These are phyloP conservation scores for Allium cepa DNA, from an alignment of 106 monocot genomes.

Conservation along the genomic window DNA sequence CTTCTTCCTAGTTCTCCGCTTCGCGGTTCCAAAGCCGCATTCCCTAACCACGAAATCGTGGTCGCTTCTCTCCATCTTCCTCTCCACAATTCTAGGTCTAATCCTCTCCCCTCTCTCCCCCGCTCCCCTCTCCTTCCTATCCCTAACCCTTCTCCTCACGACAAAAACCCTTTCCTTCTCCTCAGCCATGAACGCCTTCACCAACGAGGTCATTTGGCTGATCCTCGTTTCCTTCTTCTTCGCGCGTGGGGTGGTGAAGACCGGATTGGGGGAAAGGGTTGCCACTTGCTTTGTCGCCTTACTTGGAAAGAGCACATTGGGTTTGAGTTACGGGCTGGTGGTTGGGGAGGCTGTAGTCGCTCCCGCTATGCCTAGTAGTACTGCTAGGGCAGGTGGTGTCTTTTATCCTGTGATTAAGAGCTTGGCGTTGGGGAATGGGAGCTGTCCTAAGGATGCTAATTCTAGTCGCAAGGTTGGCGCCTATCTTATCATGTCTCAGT, in stretches of 20 bases:
- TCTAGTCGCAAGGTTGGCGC: slow-evolving; percentile 36
- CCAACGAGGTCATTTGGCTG: slow-evolving; percentile 46
- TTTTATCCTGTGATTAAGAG: slow-evolving; percentile 42
- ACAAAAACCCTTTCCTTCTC: slow-evolving; percentile 30
- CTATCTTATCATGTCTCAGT: slow-evolving; percentile 41
- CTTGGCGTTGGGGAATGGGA: slow-evolving; percentile 32
- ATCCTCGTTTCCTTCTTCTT: slow-evolving; percentile 58
- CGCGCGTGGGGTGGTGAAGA: slow-evolving; percentile 50
- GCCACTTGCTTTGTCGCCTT: slow-evolving; percentile 45
- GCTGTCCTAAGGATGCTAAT: slow-evolving; percentile 21
- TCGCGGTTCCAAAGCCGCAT: slow-evolving; percentile 35
- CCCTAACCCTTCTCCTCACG: slow-evolving; percentile 25
- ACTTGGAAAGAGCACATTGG: slow-evolving; percentile 47
- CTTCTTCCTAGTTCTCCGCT: slow-evolving; percentile 29
- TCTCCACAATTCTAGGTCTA: slow-evolving; percentile 44
- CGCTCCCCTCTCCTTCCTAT: slow-evolving; percentile 41
- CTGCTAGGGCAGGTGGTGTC: slow-evolving; percentile 44
- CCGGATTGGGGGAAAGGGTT: slow-evolving; percentile 39
- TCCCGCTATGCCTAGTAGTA: slow-evolving; percentile 51
- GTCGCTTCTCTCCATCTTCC: slow-evolving; percentile 47
- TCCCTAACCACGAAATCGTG: slow-evolving; percentile 37
- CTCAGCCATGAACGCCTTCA: slow-evolving; percentile 36
- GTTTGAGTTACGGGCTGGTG: slow-evolving; percentile 37
- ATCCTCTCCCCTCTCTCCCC: slow-evolving; percentile 43
- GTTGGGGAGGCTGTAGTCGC: slow-evolving; percentile 40